Evolutionary conservation across 257 asterid genomes (phyloP).

Genomic region (Solanum habrochaites): DNA sequence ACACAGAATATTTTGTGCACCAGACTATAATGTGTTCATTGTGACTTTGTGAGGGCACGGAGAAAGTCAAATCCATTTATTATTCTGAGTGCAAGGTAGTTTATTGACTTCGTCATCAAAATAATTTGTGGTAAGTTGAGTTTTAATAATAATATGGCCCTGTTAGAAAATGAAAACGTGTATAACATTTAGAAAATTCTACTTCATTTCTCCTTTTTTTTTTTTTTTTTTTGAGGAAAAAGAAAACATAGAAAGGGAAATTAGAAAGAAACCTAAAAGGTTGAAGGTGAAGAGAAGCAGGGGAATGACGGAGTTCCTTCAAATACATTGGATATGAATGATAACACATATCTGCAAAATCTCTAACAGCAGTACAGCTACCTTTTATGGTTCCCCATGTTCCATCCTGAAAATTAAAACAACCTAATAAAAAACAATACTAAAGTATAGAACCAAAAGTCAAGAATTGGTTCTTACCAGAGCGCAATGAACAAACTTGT

Average conservation of each 20-base stretch:
- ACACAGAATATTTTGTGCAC: background rate
- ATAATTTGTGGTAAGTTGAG: background rate
- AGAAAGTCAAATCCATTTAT: background rate
- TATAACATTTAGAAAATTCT: background rate
- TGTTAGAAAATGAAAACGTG: background rate
- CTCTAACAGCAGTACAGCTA: slow-evolving; percentile 79
- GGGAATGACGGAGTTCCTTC: slow-evolving; percentile 47
- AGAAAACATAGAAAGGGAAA: background rate
- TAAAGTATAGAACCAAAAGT: background rate
- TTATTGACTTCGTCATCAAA: background rate
- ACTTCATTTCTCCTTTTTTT: background rate
- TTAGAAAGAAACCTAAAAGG: slow-evolving; percentile 52
- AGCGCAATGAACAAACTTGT: slow-evolving; percentile 52
- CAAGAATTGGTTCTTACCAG: slow-evolving; percentile 32
- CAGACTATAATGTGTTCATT: background rate
- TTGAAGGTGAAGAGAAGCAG: slow-evolving; percentile 35
- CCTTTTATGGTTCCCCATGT: slow-evolving; percentile 82
- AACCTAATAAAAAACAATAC: background rate
- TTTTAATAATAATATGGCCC: background rate
- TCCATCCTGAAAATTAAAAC: slow-evolving; percentile 52
- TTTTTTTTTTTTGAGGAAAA: no score
- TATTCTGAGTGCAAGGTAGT: background rate
- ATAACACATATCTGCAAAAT: slow-evolving; percentile 82
- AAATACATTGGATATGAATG: slow-evolving; percentile 47
- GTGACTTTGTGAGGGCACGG: background rate